Base-by-base conservation (phyloP, 1,139 yeast species). In the Saccharomyces pastorianus region DNA sequence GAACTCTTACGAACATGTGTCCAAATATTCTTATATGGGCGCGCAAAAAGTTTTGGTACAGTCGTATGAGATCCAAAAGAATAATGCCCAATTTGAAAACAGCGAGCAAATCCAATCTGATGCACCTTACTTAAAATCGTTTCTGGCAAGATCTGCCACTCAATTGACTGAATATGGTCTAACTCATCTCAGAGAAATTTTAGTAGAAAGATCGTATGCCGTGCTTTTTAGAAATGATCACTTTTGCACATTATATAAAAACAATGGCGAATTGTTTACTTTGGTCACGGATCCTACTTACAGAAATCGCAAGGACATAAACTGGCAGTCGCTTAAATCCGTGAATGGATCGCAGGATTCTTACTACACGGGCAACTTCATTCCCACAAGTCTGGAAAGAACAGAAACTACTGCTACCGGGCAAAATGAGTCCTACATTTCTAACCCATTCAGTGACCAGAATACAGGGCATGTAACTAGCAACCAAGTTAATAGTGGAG, bases 171-270 rank as follows among this genome's bases (percentile, higher is more conserved):
- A 72, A 1, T 72, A 74, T 53, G 97, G 97, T 0, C 68, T 88
- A 23, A 59, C 66, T 2, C 71, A 68, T 51, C 63, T 82, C 49
- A 64, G 69, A 29, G 70, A 71, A 9, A 65, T 77, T 23, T 68
- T 88, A 51, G 69, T 76, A 49, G 72, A 75, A 23, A 76, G 77
- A 23, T 72, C 84, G 27, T 76, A 84, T 58, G 78, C 83, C 1
- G 82, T 89, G 0, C 78, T 90, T 57, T 90, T 88, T 72, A 76
- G 96, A 63, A 89, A 89, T 68, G 88, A 89, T 66, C 96, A 88
- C 66, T 89, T 87, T 69, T 80, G 78, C 58, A 85, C 96, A 0
- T 68, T 89, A 9, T 79, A 79, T 64, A 87, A 85, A 64, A 58
- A 71, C 50, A 70, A 76, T 59, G 69, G 75, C 53, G 79, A 78